Percentiles rank a stretch among this genome's conserved stretches.
Conservation (phyloP, 495 filamentous ascomycete species). For the Penicillium goetzii region DNA sequence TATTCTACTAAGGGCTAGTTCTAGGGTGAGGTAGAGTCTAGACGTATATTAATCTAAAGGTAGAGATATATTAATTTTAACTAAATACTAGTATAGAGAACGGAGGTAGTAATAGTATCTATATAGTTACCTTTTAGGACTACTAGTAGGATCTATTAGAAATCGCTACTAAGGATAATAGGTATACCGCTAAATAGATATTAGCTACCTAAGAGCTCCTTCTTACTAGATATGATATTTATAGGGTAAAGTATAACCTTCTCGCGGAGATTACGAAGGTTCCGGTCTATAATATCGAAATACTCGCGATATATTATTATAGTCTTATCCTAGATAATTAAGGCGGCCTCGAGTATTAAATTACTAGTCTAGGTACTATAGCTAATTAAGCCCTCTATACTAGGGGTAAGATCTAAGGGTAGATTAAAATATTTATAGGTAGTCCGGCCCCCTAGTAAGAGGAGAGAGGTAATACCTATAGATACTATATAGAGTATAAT, state of each 20-base stretch:
- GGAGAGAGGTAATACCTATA: neutral
- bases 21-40: neutral
- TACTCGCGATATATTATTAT: neutral
- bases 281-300: neutral
- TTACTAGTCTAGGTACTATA: neutral
- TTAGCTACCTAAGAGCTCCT: no score
- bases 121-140: neutral
- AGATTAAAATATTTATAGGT: neutral
- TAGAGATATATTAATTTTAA: neutral
- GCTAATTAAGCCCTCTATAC: neutral
- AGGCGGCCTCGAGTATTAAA: neutral
- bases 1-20: neutral
- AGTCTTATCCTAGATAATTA: conserved; percentile 1
- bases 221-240: no score
- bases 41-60: neutral
- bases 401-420: neutral
- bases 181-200: neutral
- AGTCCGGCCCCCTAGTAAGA: neutral
- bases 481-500: neutral
- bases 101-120: neutral
- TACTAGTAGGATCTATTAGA: neutral
- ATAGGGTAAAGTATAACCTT: neutral
- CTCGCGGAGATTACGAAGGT: neutral
- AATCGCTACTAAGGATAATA: neutral
- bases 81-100: neutral